Evolutionary conservation across 495 filamentous ascomycete species (phyloP), one percentile per base, ranked within the genome.

Genomic region (Penicillium paradoxum): DNA sequence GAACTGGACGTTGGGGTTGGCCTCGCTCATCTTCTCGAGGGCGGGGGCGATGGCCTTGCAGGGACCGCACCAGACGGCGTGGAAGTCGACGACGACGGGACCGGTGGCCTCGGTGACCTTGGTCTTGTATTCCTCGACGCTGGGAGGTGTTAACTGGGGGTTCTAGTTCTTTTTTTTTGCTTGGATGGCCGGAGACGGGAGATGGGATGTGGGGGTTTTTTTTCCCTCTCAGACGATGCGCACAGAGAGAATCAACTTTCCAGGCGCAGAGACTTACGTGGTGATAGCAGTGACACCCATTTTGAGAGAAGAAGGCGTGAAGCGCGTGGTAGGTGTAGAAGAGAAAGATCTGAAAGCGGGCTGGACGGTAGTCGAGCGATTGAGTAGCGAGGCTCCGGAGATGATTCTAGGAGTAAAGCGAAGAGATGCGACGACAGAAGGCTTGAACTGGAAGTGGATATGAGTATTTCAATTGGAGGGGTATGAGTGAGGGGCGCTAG

Each of bases 21-120:
- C 57, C 39, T 84, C 59, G 65, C 82, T 79, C 66, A 72, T 83
- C 80, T 83, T 76, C 53, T 82, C 80, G 48, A 96, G 66, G 22
- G 77, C 62, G 33, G 92, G 92, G 17, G 90, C 81, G 60, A 97
- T 90, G 58, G 81, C 77, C 78, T 90, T 96, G 85, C 92, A 97
- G 49, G 92, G 92, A 34, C 90, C 91, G 79, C 92, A 97, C 92
- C 92, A 97, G 32, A 73, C 80, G 39, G 92, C 92, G 68, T 86
- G 89, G 75, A 83, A 90, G 78, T 97, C 92, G 69, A 96, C 65
- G 58, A 97, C 74, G 57, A 95, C 78, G 57, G 88, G 68, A 13
- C 76, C 76, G 39, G 47, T 41, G 51, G 64, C 44, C 7, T 70
- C 80, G 59, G 45, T 32, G 47, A 71, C 62, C 50, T 65, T 62